These are phyloP conservation scores for Planoprotostelium fungivorum DNA, from an alignment of 78 protist genomes.

Conservation along the genomic window DNA sequence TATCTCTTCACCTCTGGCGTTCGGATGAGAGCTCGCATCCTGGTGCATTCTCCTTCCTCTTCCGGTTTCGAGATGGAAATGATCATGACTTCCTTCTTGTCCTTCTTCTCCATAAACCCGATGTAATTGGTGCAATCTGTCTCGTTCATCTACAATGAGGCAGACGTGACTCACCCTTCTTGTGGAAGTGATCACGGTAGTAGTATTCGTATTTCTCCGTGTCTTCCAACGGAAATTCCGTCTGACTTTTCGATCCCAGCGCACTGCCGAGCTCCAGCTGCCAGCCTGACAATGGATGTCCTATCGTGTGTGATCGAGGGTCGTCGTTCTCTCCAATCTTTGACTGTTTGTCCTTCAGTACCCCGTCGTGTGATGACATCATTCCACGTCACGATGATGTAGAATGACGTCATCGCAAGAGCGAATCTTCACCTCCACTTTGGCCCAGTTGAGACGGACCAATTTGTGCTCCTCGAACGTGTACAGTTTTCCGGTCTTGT, in stretches of 20 bases:
- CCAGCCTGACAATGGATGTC: not conserved
- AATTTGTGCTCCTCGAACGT: not conserved
- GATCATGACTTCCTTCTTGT: not conserved
- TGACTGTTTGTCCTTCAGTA: not conserved
- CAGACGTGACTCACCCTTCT: not conserved
- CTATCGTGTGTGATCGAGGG: not conserved
- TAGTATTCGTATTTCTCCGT: not conserved
- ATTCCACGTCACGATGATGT: no score
- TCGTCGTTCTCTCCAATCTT: not conserved
- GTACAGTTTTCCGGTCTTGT: not conserved
- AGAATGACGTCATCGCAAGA: no score
- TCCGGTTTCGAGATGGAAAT: not conserved
- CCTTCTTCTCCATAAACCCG: not conserved
- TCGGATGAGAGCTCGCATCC: not conserved
- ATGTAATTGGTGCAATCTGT: not conserved
- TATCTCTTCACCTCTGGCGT: not conserved
- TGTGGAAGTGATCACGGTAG: not conserved
- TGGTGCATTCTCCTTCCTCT: not conserved
- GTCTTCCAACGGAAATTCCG: not conserved
- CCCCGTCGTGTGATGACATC: not conserved
- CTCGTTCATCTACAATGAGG: not conserved
- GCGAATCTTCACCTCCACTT: not conserved
- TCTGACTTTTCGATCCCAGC: not conserved
- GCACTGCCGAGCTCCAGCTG: not conserved
- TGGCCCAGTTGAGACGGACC: not conserved